Percentiles rank a stretch among this genome's conserved stretches.
These are phyloP conservation scores for Dendrobium chrysotoxum DNA, from an alignment of 106 monocot genomes.

Conservation along the genomic window DNA sequence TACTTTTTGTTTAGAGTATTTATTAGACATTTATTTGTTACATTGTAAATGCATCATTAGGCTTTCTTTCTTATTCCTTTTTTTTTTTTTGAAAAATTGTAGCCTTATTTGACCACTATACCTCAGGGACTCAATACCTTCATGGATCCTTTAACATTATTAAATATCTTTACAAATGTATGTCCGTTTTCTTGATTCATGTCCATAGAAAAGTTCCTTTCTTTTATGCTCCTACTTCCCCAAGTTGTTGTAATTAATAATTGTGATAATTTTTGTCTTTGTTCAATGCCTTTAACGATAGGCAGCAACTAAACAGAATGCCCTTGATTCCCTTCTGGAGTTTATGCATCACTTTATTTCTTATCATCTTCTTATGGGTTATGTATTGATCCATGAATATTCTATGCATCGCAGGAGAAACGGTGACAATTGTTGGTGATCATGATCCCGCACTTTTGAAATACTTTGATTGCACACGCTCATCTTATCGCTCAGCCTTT, in stretches of 20 bases:
- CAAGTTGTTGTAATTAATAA: background rate
- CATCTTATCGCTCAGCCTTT: constrained; percentile 76
- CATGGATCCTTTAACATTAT: background rate
- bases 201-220: background rate
- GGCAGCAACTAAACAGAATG: background rate
- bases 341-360: background rate
- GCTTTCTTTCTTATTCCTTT: background rate
- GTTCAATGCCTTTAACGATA: background rate
- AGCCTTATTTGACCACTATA: background rate
- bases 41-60: background rate
- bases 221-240: background rate
- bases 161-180: background rate
- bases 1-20: too few relatives aligned
- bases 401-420: constrained; percentile 55
- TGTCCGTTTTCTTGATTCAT: constrained; percentile 1
- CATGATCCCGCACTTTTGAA: constrained; percentile 78
- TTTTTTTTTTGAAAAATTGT: background rate
- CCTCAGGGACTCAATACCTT: background rate
- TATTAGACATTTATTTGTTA: background rate
- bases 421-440: constrained; percentile 85
- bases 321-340: background rate
- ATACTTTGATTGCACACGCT: constrained; percentile 86
- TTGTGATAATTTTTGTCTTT: background rate
- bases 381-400: background rate
- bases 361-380: background rate